Percentiles rank a stretch among this genome's conserved stretches.
phyloP scores from a whole-genome alignment of 805 yeast genomes.

The Candida hungchunana region DNA sequence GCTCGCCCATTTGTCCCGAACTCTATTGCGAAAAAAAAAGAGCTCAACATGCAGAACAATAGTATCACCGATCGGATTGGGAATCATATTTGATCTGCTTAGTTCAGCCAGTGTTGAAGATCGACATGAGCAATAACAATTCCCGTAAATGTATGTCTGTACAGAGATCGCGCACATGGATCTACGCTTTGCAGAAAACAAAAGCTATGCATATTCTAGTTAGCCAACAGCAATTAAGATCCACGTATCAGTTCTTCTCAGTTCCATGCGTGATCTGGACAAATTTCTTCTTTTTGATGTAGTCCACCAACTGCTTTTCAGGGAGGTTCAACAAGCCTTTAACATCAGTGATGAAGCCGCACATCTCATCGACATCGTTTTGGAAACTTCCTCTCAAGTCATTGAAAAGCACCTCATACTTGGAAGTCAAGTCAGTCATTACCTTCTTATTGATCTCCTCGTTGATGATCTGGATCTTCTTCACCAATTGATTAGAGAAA shows the following conservation, averaged over 20 bases:
- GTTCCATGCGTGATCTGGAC: slow-evolving; percentile 1
- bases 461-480: slow-evolving; percentile 34
- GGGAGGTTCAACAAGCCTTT: slow-evolving; percentile 33
- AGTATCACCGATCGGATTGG: no score
- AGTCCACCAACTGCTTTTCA: slow-evolving; percentile 30
- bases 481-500: slow-evolving; percentile 32
- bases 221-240: no score
- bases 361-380: slow-evolving; percentile 35
- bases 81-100: no score
- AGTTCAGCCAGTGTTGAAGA: no score
- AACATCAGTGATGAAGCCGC: slow-evolving; percentile 31
- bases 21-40: no score
- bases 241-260: no score
- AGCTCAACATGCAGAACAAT: no score
- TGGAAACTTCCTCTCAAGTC: slow-evolving; percentile 32
- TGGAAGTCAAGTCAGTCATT: slow-evolving; percentile 30
- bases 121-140: no score
- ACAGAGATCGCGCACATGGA: no score
- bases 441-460: slow-evolving; percentile 34
- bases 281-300: slow-evolving; percentile 27
- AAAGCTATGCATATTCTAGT: neutral
- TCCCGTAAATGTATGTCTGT: no score
- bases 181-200: no score
- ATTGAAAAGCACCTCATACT: slow-evolving; percentile 31
- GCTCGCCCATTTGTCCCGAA: no score